Conservation (phyloP, 179 eudicot species). For the Silene coronaria region DNA sequence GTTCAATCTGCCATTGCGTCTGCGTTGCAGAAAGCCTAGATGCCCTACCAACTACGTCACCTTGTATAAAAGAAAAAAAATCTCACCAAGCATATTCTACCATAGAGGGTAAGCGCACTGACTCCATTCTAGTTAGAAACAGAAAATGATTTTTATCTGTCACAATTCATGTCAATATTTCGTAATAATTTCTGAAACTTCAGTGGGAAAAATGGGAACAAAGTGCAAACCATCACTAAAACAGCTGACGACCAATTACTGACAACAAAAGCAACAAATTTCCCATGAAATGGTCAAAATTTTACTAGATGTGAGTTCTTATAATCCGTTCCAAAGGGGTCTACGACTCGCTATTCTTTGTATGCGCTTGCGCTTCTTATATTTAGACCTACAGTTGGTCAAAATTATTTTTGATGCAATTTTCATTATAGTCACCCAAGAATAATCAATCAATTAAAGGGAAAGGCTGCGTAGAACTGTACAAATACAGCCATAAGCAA, state of each 20-base stretch:
- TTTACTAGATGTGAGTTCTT: not conserved
- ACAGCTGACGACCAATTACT: not conserved
- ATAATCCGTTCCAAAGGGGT: not conserved
- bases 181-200: not conserved
- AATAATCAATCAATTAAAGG: not conserved
- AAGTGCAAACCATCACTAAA: not conserved
- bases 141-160: not conserved
- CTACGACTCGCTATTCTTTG: not conserved
- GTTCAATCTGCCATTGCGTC: constrained; percentile 19
- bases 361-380: not conserved
- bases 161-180: not conserved
- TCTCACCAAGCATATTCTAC: not conserved
- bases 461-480: too few species aligned
- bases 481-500: not conserved
- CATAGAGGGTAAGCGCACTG: not conserved
- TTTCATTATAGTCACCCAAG: not conserved
- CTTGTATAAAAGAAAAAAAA: not conserved
- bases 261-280: not conserved
- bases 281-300: not conserved
- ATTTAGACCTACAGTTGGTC: not conserved
- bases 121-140: not conserved
- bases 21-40: constrained; percentile 16
- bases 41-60: constrained; percentile 13
- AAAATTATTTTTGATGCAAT: not conserved
- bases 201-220: not conserved